Conservation (phyloP, 202 grass and related monocot genomes). For the Musa balbisiana region DNA sequence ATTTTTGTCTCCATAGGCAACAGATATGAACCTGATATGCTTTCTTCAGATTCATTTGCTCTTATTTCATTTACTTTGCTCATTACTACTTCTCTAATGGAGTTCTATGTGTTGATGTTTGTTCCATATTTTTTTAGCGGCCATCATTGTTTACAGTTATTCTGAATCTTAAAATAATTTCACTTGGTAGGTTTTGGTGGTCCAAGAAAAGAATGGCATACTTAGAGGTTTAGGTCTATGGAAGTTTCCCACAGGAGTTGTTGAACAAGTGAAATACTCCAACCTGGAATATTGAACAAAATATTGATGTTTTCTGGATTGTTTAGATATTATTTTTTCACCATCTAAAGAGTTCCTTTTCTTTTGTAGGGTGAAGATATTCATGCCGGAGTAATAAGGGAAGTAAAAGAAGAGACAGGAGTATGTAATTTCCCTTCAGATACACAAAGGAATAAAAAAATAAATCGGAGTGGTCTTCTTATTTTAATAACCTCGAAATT, state of each 20-base stretch:
- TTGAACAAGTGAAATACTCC: constrained; percentile 64
- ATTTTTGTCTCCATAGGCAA: background rate
- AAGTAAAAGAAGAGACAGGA: constrained; percentile 99
- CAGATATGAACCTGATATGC: background rate
- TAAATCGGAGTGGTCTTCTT: background rate
- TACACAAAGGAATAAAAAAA: background rate
- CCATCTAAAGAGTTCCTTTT: constrained; percentile 30
- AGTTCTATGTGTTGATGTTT: background rate
- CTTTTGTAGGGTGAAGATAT: constrained; percentile 73
- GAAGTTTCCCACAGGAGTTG: constrained; percentile 86
- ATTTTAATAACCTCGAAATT: background rate
- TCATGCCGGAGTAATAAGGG: constrained; percentile 60
- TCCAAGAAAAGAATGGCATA: constrained; percentile 83
- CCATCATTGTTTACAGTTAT: background rate
- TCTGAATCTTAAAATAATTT: background rate
- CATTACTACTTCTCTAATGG: background rate
- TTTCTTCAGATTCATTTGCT: background rate
- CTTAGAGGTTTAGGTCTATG: constrained; percentile 54
- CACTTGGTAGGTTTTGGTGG: constrained; percentile 60
- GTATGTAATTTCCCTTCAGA: constrained; percentile 29
- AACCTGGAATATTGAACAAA: constrained; percentile 14
- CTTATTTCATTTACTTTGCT: background rate
- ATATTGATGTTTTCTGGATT: constrained; percentile 10
- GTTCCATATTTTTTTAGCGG: background rate
- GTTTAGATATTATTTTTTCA: constrained; percentile 7